Base-by-base conservation (phyloP, 2,329 filamentous ascomycete species). In the Beauveria pseudobassiana region DNA sequence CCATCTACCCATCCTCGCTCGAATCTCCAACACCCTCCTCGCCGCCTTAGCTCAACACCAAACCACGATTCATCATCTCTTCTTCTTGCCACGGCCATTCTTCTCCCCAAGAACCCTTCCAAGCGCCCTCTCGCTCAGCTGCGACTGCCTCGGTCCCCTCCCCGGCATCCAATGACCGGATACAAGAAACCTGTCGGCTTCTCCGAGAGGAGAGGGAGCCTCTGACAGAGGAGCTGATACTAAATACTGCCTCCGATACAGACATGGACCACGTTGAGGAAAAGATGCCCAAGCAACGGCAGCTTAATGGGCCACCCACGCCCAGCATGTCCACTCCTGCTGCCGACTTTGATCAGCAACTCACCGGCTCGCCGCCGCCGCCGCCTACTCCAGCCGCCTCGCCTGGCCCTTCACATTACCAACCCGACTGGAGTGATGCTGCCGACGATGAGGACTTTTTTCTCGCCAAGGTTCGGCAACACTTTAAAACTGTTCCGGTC, bases 371-470 rank as follows among this genome's bases (percentile, higher is more conserved):
- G 40, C 85, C 85, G 42, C 85, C 85, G 14, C 85, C 84, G 30
- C 85, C 85, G 48, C 85, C 85, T 2, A 88, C 85, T 2, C 85
- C 85, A 0, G 85, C 85, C 22, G 85, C 85, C 12, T 87, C 84
- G 46, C 85, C 85, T 4, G 85, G 85, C 2, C 85, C 85, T 7
- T 81, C 82, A 6, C 80, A 85, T 66, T 78, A 77, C 63, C 83
- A 84, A 65, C 82, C 83, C 14, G 88, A 91, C 75, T 93, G 90
- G 89, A 90, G 87, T 70, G 85, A 86, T 64, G 87, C 87, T 22
- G 87, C 87, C 48, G 88, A 91, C 63, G 86, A 91, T 70, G 91
- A 97, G 72, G 91, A 96, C 71, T 85, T 88, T 66, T 90, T 93
- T 68, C 82, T 96, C 60, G 82, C 90, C 66, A 87, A 92, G 70